Evolutionary conservation across 208 protist species (phyloP), one percentile per base, ranked within the genome.

Genomic region (Acanthamoeba healyi): DNA sequence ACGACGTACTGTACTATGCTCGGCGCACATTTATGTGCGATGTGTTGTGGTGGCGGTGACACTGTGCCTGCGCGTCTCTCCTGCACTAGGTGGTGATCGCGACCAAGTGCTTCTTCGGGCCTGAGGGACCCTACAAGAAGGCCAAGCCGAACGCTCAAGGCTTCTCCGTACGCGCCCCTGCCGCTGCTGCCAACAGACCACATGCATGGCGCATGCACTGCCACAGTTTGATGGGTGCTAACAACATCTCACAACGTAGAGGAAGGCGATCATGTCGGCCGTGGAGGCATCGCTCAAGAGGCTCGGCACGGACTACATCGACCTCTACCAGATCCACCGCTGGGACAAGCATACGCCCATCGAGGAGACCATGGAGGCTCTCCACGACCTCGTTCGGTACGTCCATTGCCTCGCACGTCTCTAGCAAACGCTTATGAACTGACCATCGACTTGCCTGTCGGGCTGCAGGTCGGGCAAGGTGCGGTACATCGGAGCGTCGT

Each of bases 281-380:
- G 79, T 87, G 38, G 79, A 87, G 17, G 79, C 29, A 4, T 87
- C 79, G 26, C 79, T 87, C 26, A 87, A 87, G 79, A 24, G 79
- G 7, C 54, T 87, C 29, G 49, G 54, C 0, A 87, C 54, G 49
- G 79, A 87, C 54, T 87, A 87, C 54, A 87, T 87, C 38, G 79
- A 87, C 5, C 54, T 87, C 32, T 87, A 87, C 34, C 79, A 87
- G 46, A 67, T 94, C 67, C 92, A 94, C 56, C 7, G 29, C 7
- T 94, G 92, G 92, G 92, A 94, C 44, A 70, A 70, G 34, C 24
- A 72, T 12, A 92, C 81, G 3, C 38, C 29, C n/a, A 94, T 93
- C 17, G 81, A 94, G 29, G 90, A 94, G 54, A 94, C 90, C 40
- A 94, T 94, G 90, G 90, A 94, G 42, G 7, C 90, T 0, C 90